phyloP scores from a whole-genome alignment of 176 grass and related monocot species.

The Miscanthus lutarioriparius region DNA sequence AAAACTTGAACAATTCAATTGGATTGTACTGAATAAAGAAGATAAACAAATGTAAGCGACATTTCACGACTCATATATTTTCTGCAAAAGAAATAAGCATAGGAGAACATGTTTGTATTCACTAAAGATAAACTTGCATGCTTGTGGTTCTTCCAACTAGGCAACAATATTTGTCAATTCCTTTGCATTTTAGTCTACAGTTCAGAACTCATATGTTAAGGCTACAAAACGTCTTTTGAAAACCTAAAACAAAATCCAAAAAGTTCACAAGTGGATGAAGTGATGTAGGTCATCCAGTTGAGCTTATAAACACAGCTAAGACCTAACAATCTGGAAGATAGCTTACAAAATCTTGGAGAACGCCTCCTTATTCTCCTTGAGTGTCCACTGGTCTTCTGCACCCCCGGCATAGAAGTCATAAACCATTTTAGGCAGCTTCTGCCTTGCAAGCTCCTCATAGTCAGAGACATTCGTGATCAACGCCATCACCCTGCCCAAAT shows the following conservation, averaged over 20 bases:
- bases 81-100: neutral
- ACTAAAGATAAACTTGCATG: neutral
- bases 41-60: neutral
- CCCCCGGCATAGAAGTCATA: constrained; percentile 84
- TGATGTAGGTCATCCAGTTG: too few relatives aligned
- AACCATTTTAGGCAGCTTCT: constrained; percentile 86
- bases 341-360: constrained; percentile 86
- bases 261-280: neutral
- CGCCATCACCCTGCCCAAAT: constrained; percentile 49
- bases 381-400: constrained; percentile 85
- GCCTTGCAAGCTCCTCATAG: constrained; percentile 71
- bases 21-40: neutral
- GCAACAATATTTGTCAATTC: neutral
- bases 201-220: neutral
- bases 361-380: constrained; percentile 77
- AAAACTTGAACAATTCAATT: neutral
- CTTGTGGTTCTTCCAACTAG: neutral
- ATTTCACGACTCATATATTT: neutral
- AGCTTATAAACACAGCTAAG: constrained; percentile 17
- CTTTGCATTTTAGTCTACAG: neutral
- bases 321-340: constrained; percentile 27
- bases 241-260: neutral
- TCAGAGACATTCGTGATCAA: constrained; percentile 75
- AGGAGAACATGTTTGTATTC: neutral
- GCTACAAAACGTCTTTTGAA: neutral